Conservation (phyloP, 108 stramenopile genomes). For the Skeletonema grethae region DNA sequence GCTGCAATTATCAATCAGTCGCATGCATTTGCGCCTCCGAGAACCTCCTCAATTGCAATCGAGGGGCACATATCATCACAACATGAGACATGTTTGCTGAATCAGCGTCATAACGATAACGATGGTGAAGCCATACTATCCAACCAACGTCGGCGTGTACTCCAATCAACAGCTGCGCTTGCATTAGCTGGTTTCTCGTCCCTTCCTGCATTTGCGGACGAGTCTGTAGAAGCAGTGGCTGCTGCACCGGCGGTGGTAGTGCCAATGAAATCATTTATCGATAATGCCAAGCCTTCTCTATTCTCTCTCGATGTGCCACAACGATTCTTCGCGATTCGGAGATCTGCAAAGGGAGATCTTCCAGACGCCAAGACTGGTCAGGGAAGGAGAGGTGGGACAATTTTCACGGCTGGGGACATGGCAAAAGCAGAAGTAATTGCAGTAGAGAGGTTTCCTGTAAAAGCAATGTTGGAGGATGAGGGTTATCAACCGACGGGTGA, state of each 20-base stretch:
- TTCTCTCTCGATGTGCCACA: slow-evolving; percentile 70
- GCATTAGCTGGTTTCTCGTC: slow-evolving; percentile 10
- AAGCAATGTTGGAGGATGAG: slow-evolving; percentile 75
- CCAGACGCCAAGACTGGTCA: slow-evolving; percentile 84
- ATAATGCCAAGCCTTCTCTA: slow-evolving; percentile 48
- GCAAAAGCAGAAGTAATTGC: slow-evolving; percentile 84
- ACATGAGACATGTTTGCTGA: neutral
- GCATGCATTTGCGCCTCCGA: neutral
- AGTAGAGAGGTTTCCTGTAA: slow-evolving; percentile 77
- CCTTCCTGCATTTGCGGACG: slow-evolving; percentile 11
- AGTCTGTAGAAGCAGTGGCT: slow-evolving; percentile 1
- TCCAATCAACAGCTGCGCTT: slow-evolving; percentile 37
- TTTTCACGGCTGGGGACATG: slow-evolving; percentile 89
- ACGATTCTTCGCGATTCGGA: slow-evolving; percentile 68
- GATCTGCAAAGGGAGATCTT: slow-evolving; percentile 81
- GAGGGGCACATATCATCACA: neutral
- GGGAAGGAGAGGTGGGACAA: slow-evolving; percentile 77
- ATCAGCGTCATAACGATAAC: neutral
- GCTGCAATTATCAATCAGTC: neutral
- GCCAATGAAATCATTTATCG: slow-evolving; percentile 73
- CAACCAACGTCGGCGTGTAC: slow-evolving; percentile 28
- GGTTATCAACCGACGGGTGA: slow-evolving; percentile 75
- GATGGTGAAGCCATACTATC: slow-evolving; percentile 5
- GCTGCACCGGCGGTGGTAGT: slow-evolving; percentile 37
- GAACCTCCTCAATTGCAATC: neutral